A percentile compares a stretch with the other conserved stretches of the same genome.
Conservation (phyloP, 2,329 filamentous ascomycete species). For the Diatrype stigma region DNA sequence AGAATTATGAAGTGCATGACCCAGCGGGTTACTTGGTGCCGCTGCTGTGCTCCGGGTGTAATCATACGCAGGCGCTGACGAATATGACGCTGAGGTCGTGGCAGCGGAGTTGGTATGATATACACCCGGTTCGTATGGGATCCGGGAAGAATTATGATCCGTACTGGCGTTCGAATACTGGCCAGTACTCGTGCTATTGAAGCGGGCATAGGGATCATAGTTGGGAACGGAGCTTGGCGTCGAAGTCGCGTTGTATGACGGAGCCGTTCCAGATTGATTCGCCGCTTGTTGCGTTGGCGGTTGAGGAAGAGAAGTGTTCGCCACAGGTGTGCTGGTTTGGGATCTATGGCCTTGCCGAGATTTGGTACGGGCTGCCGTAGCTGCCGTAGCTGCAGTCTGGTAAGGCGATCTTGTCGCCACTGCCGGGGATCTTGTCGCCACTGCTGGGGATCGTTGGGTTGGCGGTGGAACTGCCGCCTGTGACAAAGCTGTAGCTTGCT, state of each 20-base stretch:
- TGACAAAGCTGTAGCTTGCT: constrained; percentile 16
- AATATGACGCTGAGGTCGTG: constrained; percentile 19
- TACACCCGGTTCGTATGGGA: constrained; percentile 22
- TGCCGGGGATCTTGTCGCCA: constrained; percentile 17
- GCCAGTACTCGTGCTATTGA: constrained; percentile 21
- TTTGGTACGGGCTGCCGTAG: constrained; percentile 13
- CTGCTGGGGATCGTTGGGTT: constrained; percentile 25
- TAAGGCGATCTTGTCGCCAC: constrained; percentile 20
- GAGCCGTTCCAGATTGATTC: constrained; percentile 13
- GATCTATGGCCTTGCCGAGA: constrained; percentile 24
- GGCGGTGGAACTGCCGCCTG: constrained; percentile 20
- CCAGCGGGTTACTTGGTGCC: constrained; percentile 17
- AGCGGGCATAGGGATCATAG: constrained; percentile 25
- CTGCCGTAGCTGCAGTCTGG: constrained; percentile 11
- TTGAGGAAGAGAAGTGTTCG: constrained; percentile 19
- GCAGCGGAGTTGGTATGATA: constrained; percentile 18
- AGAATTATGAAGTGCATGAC: constrained; percentile 19
- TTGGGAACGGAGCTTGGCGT: constrained; percentile 20
- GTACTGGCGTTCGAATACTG: constrained; percentile 14
- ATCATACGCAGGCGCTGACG: constrained; percentile 23
- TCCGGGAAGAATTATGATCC: constrained; percentile 19
- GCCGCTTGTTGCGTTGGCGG: constrained; percentile 21
- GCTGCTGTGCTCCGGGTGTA: constrained; percentile 18
- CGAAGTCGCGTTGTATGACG: constrained; percentile 25
- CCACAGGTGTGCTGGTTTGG: constrained; percentile 23